Evolutionary conservation across 1,139 yeast genomes (phyloP).

Genomic region (Yamadazyma spencermartinsiae): DNA sequence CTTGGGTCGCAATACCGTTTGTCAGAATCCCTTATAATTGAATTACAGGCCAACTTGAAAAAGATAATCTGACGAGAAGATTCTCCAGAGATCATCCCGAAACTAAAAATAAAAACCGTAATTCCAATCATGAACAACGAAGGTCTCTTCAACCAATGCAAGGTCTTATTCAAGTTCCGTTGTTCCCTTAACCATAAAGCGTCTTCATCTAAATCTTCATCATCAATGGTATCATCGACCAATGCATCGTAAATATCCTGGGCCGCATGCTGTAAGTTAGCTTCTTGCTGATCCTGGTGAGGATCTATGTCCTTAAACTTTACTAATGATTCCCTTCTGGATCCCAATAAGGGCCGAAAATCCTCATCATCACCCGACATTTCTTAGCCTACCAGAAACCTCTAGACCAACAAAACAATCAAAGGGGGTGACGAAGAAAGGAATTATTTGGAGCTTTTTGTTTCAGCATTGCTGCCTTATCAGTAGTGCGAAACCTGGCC

Average conservation of each 20-base stretch:
- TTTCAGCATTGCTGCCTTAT: too few species aligned
- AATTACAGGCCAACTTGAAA: slow-evolving; percentile 38
- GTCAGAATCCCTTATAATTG: slow-evolving; percentile 15
- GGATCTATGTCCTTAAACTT: slow-evolving; percentile 9
- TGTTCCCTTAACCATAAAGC: slow-evolving; percentile 42
- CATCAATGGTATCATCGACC: slow-evolving; percentile 24
- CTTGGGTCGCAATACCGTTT: slow-evolving; percentile 30
- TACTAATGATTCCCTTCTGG: slow-evolving; percentile 5
- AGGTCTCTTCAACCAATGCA: slow-evolving; percentile 39
- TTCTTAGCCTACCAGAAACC: too few species aligned
- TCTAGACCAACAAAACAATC: too few species aligned
- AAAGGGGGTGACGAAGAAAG: too few species aligned
- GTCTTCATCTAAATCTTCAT: slow-evolving; percentile 36
- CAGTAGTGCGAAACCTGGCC: too few species aligned
- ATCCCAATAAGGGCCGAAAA: not conserved
- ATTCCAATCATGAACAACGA: slow-evolving; percentile 31
- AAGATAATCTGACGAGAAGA: slow-evolving; percentile 27
- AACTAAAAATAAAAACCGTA: slow-evolving; percentile 24
- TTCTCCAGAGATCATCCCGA: slow-evolving; percentile 28
- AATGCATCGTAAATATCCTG: slow-evolving; percentile 33
- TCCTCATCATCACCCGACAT: not conserved
- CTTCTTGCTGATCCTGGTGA: slow-evolving; percentile 10
- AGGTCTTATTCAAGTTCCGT: slow-evolving; percentile 26
- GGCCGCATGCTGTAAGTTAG: slow-evolving; percentile 25
- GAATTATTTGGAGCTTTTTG: too few species aligned